phyloP scores from a whole-genome alignment of 441 rosid species.

The Corymbia calophylla region DNA sequence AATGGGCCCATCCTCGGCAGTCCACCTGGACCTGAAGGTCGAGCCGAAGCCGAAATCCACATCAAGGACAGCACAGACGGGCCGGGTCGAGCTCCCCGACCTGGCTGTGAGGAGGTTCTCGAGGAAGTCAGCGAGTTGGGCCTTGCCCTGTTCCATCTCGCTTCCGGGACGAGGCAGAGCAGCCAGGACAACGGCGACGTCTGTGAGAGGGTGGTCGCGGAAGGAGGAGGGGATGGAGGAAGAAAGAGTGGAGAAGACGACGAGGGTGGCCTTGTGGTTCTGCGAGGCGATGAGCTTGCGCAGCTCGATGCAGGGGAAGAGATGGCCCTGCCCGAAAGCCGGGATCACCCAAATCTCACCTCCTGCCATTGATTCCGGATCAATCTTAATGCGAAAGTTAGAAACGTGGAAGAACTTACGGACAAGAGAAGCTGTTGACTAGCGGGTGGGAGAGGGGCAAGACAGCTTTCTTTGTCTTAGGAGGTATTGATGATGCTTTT shows the following conservation, averaged over 20 bases:
- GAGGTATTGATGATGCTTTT: too few species aligned
- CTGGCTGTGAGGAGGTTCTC: neutral
- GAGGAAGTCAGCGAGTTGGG: neutral
- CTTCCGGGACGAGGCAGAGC: neutral
- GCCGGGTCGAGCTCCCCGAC: neutral
- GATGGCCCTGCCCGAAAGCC: slow-evolving; percentile 22
- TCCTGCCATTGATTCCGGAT: neutral
- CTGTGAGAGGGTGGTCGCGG: neutral
- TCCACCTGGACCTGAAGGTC: neutral
- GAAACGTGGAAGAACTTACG: neutral
- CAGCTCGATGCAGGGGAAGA: slow-evolving; percentile 25
- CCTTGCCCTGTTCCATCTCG: neutral
- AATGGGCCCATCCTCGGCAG: neutral
- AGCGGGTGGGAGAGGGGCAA: neutral
- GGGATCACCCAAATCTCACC: slow-evolving; percentile 12
- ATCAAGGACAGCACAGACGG: slow-evolving; percentile 7
- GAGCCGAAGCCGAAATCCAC: neutral
- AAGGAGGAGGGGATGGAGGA: slow-evolving; percentile 12
- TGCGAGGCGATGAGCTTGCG: slow-evolving; percentile 16
- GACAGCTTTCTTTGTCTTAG: too few species aligned
- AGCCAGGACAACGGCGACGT: neutral
- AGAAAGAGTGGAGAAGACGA: slow-evolving; percentile 8
- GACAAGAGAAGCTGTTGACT: neutral
- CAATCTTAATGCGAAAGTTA: neutral
- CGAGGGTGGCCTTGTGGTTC: slow-evolving; percentile 6